Conservation (phyloP, 345 rosid species). For the Citrus maxima region DNA sequence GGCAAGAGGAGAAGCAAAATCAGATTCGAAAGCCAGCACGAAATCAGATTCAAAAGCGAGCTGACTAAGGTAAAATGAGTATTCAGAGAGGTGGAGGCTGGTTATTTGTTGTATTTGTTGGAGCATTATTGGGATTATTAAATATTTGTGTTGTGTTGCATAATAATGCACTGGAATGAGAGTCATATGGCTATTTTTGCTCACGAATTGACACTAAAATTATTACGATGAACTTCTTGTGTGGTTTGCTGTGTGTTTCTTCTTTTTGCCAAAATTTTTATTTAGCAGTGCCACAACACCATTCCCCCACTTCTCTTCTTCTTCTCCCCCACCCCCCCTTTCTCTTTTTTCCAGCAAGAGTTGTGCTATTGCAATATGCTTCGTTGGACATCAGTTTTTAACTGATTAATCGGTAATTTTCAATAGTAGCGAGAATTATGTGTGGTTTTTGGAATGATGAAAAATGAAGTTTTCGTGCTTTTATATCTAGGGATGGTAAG, state of each 20-base stretch:
- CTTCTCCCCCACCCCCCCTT: too few species aligned
- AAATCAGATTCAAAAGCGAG: conserved; percentile 36
- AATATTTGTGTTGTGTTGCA: conserved; percentile 5
- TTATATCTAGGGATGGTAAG: not conserved
- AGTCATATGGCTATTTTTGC: not conserved
- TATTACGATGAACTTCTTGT: conserved; percentile 4
- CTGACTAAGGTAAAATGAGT: conserved; percentile 24
- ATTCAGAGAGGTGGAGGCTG: not conserved
- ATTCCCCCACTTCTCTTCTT: too few species aligned
- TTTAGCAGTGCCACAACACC: not conserved
- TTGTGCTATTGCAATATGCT: not conserved
- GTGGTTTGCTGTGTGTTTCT: not conserved
- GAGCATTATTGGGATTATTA: not conserved
- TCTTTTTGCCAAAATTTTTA: not conserved
- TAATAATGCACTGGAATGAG: conserved; percentile 6
- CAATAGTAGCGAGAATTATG: not conserved
- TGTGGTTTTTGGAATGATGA: not conserved
- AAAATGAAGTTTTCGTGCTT: not conserved
- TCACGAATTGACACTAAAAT: not conserved
- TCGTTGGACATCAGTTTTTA: not conserved
- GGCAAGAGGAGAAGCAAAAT: conserved; percentile 41
- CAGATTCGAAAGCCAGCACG: conserved; percentile 48
- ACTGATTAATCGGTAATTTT: not conserved
- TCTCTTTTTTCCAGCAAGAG: not conserved
- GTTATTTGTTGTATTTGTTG: not conserved